Evolutionary conservation across 352 stramenopile genomes (phyloP).

Genomic region (Pythium rhizo-oryzae): DNA sequence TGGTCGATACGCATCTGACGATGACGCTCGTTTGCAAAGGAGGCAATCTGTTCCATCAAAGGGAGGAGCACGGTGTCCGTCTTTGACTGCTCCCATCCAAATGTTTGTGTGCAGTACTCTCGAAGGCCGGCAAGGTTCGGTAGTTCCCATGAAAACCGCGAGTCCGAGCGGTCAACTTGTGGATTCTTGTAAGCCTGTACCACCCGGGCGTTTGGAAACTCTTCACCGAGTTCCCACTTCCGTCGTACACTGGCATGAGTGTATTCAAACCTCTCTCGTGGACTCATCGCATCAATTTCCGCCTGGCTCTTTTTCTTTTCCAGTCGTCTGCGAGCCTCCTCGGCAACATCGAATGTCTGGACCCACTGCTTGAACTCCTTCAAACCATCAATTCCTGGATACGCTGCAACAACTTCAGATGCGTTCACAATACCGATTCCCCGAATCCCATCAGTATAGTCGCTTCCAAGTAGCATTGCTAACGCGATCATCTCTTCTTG

Average conservation of each 20-base stretch:
- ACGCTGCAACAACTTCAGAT: constrained; percentile 70
- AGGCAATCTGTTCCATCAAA: constrained; percentile 71
- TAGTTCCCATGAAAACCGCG: constrained; percentile 92
- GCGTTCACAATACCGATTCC: constrained; percentile 88
- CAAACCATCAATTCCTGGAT: constrained; percentile 89
- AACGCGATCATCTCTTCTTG: constrained; percentile 91
- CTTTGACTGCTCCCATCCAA: constrained; percentile 94
- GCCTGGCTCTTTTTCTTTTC: constrained; percentile 60
- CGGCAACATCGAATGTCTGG: constrained; percentile 55
- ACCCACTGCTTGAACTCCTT: constrained; percentile 84
- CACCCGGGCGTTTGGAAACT: constrained; percentile 94
- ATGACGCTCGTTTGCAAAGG: constrained; percentile 33
- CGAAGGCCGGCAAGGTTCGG: constrained; percentile 90
- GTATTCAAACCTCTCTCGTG: constrained; percentile 84
- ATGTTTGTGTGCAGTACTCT: constrained; percentile 85
- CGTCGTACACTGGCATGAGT: constrained; percentile 91
- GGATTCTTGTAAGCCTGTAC: constrained; percentile 94
- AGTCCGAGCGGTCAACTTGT: constrained; percentile 81
- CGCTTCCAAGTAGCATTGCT: constrained; percentile 94
- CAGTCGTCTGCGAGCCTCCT: constrained; percentile 52
- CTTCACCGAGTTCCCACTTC: constrained; percentile 92
- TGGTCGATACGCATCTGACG: constrained; percentile 94
- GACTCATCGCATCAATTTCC: constrained; percentile 49
- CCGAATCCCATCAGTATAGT: constrained; percentile 93
- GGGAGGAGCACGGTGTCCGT: constrained; percentile 91